Evolutionary conservation across 441 rosid genomes (phyloP).

Genomic region (Brassica hybrid): DNA sequence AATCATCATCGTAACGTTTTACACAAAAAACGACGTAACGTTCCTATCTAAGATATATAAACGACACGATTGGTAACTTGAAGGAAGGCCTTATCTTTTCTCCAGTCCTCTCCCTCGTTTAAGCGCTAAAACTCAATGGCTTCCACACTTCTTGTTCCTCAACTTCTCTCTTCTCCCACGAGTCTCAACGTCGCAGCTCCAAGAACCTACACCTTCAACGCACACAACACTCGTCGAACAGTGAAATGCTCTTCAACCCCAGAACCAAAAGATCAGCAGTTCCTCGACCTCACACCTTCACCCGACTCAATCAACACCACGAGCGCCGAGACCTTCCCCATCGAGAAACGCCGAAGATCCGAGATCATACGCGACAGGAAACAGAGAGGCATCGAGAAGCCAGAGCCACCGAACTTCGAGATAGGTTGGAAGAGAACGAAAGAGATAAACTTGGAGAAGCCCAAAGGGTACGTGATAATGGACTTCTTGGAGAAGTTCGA

Average conservation of each 20-base stretch:
- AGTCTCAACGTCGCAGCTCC: too few species aligned
- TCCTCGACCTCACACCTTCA: constrained; percentile 49
- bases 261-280: constrained; percentile 37
- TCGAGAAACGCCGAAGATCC: constrained; percentile 71
- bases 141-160: constrained; percentile 31
- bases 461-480: constrained; percentile 78
- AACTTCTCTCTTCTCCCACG: constrained; percentile 17
- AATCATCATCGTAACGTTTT: too few species aligned
- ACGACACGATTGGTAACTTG: too few species aligned
- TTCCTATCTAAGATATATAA: too few species aligned
- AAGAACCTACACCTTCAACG: background rate
- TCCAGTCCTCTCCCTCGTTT: constrained; percentile 4
- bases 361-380: constrained; percentile 62
- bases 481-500: constrained; percentile 81
- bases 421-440: constrained; percentile 89
- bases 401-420: constrained; percentile 81
- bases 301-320: constrained; percentile 50
- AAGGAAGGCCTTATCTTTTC: constrained; percentile 40
- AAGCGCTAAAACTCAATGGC: constrained; percentile 31
- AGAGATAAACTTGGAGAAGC: constrained; percentile 68
- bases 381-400: constrained; percentile 48
- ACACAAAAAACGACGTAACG: too few species aligned
- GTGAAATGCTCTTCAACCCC: constrained; percentile 32
- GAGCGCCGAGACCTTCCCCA: constrained; percentile 66
- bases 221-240: background rate